Conservation (phyloP, 78 protist genomes). For the Monocercomonoides exilis region DNA sequence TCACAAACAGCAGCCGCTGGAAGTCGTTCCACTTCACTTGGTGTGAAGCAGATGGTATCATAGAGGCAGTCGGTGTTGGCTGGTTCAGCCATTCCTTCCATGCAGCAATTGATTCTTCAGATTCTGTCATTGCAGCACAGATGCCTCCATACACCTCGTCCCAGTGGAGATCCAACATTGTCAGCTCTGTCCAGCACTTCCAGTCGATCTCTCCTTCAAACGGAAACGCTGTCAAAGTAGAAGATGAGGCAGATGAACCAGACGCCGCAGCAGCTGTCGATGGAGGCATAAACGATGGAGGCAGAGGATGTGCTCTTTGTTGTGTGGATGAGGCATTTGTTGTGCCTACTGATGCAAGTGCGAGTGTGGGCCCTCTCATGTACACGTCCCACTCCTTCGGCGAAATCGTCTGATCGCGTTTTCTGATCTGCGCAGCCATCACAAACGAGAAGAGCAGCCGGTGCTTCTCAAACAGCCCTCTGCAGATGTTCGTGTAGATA, state of each 20-base stretch:
- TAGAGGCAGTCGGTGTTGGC: not conserved
- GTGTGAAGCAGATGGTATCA: not conserved
- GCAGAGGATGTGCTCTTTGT: not conserved
- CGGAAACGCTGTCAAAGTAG: not conserved
- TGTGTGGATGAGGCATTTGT: not conserved
- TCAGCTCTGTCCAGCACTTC: not conserved
- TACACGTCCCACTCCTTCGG: conserved; percentile 16
- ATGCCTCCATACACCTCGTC: not conserved
- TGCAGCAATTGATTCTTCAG: not conserved
- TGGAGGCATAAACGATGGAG: too few relatives aligned
- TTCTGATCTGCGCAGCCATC: conserved; percentile 11
- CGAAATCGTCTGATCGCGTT: not conserved
- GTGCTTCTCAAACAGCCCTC: conserved; percentile 68
- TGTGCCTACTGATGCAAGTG: not conserved
- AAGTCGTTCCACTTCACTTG: not conserved
- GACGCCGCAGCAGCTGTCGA: too few relatives aligned
- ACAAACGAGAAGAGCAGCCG: conserved; percentile 50
- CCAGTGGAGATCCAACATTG: not conserved
- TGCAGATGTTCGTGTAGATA: conserved; percentile 39
- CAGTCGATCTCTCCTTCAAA: not conserved
- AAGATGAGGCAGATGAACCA: too few relatives aligned
- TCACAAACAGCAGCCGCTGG: not conserved
- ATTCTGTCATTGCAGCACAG: not conserved
- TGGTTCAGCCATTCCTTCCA: not conserved
- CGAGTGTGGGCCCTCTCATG: not conserved